Conservation (phyloP, 495 filamentous ascomycete species). For the Podospora comata region DNA sequence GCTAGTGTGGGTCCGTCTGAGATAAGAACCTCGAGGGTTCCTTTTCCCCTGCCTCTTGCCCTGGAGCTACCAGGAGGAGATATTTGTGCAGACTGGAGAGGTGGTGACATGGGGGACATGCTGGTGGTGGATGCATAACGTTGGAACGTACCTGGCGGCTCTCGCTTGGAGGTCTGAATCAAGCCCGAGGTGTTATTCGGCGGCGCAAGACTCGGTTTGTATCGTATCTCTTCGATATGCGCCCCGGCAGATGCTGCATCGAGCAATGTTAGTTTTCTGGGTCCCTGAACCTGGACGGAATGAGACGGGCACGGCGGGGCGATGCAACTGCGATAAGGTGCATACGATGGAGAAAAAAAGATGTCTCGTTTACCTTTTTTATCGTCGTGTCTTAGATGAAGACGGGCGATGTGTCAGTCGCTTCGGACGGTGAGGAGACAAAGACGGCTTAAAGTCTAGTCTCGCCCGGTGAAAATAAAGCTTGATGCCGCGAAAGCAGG, state of each 20-base stretch:
- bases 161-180: conserved; percentile 1
- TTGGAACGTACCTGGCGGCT: conserved; percentile 3
- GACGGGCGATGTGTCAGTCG: background rate
- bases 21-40: conserved; percentile 1
- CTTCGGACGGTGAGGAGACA: background rate
- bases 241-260: background rate
- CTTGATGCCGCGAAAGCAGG: background rate
- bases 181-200: background rate
- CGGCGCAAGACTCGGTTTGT: background rate
- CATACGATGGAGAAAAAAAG: background rate
- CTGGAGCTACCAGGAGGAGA: conserved; percentile 5
- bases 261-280: background rate
- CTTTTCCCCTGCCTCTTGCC: conserved; percentile 1
- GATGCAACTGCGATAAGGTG: conserved; percentile 7
- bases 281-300: background rate
- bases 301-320: conserved; percentile 4
- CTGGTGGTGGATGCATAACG: background rate
- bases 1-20: background rate
- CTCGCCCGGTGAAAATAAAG: conserved; percentile 3
- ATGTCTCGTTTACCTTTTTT: background rate
- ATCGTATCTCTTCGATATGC: conserved; percentile 3
- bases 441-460: background rate
- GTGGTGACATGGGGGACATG: background rate
- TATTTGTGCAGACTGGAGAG: conserved; percentile 2
- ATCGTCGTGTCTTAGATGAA: background rate